These are phyloP conservation scores for Hapsidospora chrysogenum DNA, from an alignment of 495 filamentous ascomycete species.

Conservation along the genomic window DNA sequence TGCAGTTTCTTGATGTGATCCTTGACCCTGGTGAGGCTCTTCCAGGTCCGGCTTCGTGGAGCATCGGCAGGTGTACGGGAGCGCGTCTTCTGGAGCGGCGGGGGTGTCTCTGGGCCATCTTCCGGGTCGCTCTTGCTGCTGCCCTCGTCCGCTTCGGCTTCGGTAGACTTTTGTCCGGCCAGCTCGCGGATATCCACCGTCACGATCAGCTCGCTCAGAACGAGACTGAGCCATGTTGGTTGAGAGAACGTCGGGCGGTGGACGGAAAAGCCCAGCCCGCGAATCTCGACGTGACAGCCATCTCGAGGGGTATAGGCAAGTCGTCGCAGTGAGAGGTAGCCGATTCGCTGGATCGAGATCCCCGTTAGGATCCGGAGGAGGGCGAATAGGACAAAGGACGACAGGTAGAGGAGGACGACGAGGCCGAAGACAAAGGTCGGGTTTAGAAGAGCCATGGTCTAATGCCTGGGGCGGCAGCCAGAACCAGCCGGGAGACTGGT, in stretches of 20 bases:
- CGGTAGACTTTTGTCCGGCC: conserved; percentile 23
- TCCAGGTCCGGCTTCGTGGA: conserved; percentile 60
- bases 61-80: conserved; percentile 5
- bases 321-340: conserved; percentile 77
- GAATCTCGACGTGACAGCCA: conserved; percentile 77
- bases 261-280: conserved; percentile 69
- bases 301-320: conserved; percentile 75
- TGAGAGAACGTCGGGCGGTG: conserved; percentile 92
- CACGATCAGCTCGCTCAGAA: conserved; percentile 68
- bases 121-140: conserved; percentile 8
- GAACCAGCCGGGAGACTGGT: no score
- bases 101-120: conserved; percentile 5
- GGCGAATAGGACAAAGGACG: conserved; percentile 85
- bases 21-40: conserved; percentile 53
- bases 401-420: conserved; percentile 71
- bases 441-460: conserved; percentile 33
- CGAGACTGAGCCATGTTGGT: conserved; percentile 90
- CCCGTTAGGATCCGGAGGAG: conserved; percentile 83
- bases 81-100: conserved; percentile 6
- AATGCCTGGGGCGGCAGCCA: no score
- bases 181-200: conserved; percentile 59
- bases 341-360: conserved; percentile 87
- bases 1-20: conserved; percentile 76
- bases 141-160: conserved; percentile 10
- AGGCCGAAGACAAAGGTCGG: conserved; percentile 75